Conservation (phyloP, 768 basidiomycete species). For the Tephrocybe sp. region DNA sequence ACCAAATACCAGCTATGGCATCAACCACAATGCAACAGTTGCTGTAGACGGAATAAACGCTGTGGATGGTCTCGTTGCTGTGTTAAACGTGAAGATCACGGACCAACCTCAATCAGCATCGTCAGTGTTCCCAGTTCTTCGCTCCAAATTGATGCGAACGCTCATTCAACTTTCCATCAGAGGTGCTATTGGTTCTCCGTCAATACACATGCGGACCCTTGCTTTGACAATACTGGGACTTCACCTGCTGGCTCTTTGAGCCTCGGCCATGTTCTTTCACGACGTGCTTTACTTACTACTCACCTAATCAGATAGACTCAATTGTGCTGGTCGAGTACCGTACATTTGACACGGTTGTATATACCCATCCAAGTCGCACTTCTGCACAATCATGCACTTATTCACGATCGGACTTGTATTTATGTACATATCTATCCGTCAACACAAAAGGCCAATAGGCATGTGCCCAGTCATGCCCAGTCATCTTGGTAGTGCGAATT, state of each 20-base stretch:
- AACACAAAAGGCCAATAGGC: too few species aligned
- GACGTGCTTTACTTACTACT: background rate
- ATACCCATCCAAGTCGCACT: background rate
- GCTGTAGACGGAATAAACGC: constrained; percentile 53
- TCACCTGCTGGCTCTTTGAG: constrained; percentile 11
- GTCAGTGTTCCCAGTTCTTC: constrained; percentile 24
- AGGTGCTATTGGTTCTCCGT: background rate
- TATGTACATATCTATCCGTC: background rate
- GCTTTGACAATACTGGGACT: constrained; percentile 1
- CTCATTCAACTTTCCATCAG: background rate
- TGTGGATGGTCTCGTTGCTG: constrained; percentile 80
- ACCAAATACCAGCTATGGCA: constrained; percentile 63
- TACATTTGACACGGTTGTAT: background rate
- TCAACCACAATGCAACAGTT: constrained; percentile 69
- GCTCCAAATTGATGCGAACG: background rate
- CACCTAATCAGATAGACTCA: constrained; percentile 8
- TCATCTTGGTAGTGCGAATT: too few species aligned
- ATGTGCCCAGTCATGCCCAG: background rate
- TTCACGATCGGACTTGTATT: background rate
- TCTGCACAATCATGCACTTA: background rate
- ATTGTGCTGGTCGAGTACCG: background rate
- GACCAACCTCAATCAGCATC: constrained; percentile 26
- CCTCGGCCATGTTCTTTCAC: background rate
- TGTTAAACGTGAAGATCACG: constrained; percentile 72
- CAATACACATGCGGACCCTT: background rate